Conservation (phyloP, 1,139 yeast genomes). For the Yamadazyma pseudoaaseri region DNA sequence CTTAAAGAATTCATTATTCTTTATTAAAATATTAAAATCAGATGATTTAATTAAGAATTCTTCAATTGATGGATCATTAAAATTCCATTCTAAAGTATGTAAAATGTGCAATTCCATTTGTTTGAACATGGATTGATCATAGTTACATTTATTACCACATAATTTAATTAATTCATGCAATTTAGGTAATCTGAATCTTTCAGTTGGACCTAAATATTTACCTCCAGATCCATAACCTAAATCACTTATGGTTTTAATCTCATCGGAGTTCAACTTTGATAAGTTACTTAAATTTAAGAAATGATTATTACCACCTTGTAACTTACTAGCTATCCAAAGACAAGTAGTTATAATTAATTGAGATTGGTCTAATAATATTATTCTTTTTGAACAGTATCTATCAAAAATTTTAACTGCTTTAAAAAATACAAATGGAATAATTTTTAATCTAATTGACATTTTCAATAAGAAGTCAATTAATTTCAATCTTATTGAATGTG, state of each 20-base stretch:
- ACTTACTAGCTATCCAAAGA: conserved; percentile 63
- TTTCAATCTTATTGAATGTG: conserved; percentile 47
- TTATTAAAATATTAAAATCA: conserved; percentile 28
- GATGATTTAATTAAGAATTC: conserved; percentile 41
- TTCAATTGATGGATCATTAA: conserved; percentile 56
- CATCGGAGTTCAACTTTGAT: conserved; percentile 22
- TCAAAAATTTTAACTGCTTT: conserved; percentile 61
- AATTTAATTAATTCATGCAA: conserved; percentile 59
- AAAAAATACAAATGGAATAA: conserved; percentile 58
- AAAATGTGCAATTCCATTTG: conserved; percentile 55
- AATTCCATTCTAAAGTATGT: conserved; percentile 60
- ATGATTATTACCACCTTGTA: conserved; percentile 71
- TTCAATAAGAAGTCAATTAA: conserved; percentile 59
- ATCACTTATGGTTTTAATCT: conserved; percentile 37
- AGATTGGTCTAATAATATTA: conserved; percentile 59
- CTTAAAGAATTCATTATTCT: conserved; percentile 32
- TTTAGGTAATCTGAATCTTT: conserved; percentile 64
- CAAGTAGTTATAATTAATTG: conserved; percentile 67
- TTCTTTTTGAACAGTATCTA: conserved; percentile 63
- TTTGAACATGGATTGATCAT: conserved; percentile 62
- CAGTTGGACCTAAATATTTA: conserved; percentile 62
- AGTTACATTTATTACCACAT: conserved; percentile 57
- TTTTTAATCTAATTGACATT: conserved; percentile 57
- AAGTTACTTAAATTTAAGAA: conserved; percentile 49
- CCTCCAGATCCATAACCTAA: conserved; percentile 55